phyloP scores from a whole-genome alignment of 768 basidiomycete species.

The Hygrophoropsis aurantiaca region DNA sequence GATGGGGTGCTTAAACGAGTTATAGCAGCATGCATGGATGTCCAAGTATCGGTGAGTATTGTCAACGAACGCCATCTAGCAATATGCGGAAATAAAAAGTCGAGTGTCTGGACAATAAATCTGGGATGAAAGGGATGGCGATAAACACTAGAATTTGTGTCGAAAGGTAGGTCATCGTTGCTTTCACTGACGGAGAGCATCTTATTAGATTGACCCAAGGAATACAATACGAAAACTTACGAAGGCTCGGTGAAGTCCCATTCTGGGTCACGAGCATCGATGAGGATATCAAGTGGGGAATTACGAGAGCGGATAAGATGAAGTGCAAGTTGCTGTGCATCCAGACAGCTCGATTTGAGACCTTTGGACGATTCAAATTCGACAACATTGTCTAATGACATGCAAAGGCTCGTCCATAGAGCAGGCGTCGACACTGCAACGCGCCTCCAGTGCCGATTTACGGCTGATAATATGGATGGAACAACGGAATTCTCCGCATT shows the following conservation, averaged over 20 bases:
- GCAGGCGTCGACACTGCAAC: constrained; percentile 48
- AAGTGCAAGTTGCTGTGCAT: constrained; percentile 37
- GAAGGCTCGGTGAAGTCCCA: constrained; percentile 58
- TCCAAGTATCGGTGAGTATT: constrained; percentile 56
- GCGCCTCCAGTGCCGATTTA: constrained; percentile 52
- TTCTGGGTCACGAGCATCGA: constrained; percentile 57
- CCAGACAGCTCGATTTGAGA: constrained; percentile 15
- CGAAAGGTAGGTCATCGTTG: background rate
- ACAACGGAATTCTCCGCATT: constrained; percentile 40
- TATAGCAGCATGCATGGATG: constrained; percentile 57
- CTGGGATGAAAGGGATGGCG: constrained; percentile 8
- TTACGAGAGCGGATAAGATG: constrained; percentile 49
- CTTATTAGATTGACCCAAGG: background rate
- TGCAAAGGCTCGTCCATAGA: constrained; percentile 56
- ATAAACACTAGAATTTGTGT: constrained; percentile 1
- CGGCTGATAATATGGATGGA: constrained; percentile 47
- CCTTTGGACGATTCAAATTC: background rate
- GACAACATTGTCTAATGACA: constrained; percentile 32
- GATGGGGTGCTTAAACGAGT: constrained; percentile 40
- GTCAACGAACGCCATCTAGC: constrained; percentile 52
- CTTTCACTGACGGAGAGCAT: constrained; percentile 1
- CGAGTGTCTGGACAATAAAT: constrained; percentile 23
- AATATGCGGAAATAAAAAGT: constrained; percentile 51
- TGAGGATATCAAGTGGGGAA: constrained; percentile 52
- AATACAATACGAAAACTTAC: constrained; percentile 25